These are phyloP conservation scores for Paramyrothecium sp. DNA, from an alignment of 2,329 filamentous ascomycete genomes.

Conservation along the genomic window DNA sequence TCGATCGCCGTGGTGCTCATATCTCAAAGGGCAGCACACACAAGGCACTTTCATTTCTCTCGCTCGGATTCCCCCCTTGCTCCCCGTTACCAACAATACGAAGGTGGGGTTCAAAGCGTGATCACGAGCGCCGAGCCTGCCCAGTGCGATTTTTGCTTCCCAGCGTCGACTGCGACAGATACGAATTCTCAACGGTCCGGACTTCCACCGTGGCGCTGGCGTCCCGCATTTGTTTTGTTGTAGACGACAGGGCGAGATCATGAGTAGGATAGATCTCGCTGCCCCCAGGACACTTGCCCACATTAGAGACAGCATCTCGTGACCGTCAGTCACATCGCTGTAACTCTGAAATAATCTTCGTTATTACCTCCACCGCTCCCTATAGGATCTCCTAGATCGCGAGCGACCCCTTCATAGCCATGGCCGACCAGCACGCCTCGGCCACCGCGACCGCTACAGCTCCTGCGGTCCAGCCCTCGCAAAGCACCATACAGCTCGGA, in stretches of 20 bases:
- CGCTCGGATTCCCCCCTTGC: too few species aligned
- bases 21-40: too few species aligned
- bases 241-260: slow-evolving; percentile 15
- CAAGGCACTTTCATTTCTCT: too few species aligned
- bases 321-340: slow-evolving; percentile 8
- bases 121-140: too few species aligned
- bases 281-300: slow-evolving; percentile 19
- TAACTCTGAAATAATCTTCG: background rate
- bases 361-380: background rate
- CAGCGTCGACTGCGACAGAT: too few species aligned
- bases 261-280: slow-evolving; percentile 23
- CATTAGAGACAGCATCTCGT: slow-evolving; percentile 20
- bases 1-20: too few species aligned
- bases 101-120: too few species aligned
- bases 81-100: too few species aligned
- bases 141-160: too few species aligned
- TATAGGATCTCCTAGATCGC: background rate
- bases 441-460: slow-evolving; percentile 15
- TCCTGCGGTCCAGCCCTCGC: slow-evolving; percentile 7
- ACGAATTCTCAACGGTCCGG: too few species aligned
- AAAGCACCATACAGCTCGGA: slow-evolving; percentile 15
- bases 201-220: too few species aligned
- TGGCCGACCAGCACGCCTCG: slow-evolving; percentile 19
- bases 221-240: too few species aligned
- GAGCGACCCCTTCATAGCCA: slow-evolving; percentile 8